Evolutionary conservation across 208 protist genomes (phyloP), one percentile per base, ranked within the genome.

Genomic region (Trypanosoma lewisi): DNA sequence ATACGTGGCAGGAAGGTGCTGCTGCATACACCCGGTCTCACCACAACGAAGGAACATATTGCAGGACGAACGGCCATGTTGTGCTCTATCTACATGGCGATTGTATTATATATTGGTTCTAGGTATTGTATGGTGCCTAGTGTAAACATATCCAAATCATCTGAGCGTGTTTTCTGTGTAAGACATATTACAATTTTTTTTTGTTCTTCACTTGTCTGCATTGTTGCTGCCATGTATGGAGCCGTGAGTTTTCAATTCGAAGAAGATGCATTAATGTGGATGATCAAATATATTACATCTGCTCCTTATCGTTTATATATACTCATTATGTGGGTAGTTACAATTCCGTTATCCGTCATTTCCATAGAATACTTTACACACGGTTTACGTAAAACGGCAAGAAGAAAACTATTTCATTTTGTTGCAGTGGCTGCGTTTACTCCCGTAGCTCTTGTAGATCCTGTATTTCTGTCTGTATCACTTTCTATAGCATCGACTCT

Each of bases 341-440:
- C 63, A 4, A 78, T 96, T 47, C 90, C 90, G 14, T 19, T 80
- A 0, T 71, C 77, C 14, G 78, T 93, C 14, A 53, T 75, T 11
- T 23, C 71, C 4, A 75, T 93, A 7, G 78, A 93, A 47, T 42
- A 73, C 1, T 75, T 75, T 45, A 83, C 90, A 0, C 16, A 44
- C 0, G 53, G 58, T 3, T 51, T 90, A 21, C 71, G 78, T n/a
- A 65, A 67, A 39, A 85, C 83, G 17, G 86, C 82, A 48, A 77
- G 78, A 3, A 78, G 91, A 12, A 96, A 96, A 67, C 47, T 96
- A n/a, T 96, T 93, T 67, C 91, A 96, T 66, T 83, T 93, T 37
- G 75, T 96, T 54, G 91, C 80, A 11, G 85, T 96, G 4, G 41
- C 82, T 48, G 68, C 74, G 34, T 94, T 96, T 59, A 91, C 86